Percentiles rank a stretch among this genome's conserved stretches.
Evolutionary conservation across 1,284 basidiomycete species (phyloP).

Genomic region (Moesziomyces globuligerus): DNA sequence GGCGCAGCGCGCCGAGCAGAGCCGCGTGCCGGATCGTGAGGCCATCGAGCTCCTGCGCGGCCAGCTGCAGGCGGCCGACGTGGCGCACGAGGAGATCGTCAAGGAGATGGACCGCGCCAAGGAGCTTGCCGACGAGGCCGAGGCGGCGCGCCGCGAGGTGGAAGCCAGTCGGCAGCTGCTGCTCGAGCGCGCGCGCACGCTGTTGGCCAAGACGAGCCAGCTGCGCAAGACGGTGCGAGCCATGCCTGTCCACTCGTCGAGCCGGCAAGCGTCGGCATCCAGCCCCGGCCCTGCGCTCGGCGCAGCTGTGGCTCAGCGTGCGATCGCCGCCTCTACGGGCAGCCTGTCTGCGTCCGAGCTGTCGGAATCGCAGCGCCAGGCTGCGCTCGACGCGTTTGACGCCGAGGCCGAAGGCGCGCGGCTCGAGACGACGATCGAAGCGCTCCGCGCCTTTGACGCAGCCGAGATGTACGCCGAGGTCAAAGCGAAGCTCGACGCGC

Average conservation of each 20-base stretch:
- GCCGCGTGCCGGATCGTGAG: conserved; percentile 35
- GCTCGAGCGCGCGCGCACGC: conserved; percentile 34
- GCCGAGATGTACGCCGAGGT: conserved; percentile 82
- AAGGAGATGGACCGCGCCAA: conserved; percentile 54
- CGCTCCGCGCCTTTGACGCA: conserved; percentile 75
- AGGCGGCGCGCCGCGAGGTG: conserved; percentile 39
- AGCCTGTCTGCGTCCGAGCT: conserved; percentile 36
- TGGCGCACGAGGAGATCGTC: conserved; percentile 57
- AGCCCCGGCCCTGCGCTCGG: conserved; percentile 4
- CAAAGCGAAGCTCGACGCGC: conserved; percentile 75
- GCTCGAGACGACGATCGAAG: conserved; percentile 68
- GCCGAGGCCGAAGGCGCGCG: conserved; percentile 31
- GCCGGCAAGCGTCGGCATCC: conserved; percentile 34
- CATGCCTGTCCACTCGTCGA: conserved; percentile 53
- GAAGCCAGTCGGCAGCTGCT: conserved; percentile 49
- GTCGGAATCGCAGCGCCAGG: conserved; percentile 48
- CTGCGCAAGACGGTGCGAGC: conserved; percentile 44
- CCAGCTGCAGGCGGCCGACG: conserved; percentile 60
- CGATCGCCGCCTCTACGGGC: conserved; percentile 35
- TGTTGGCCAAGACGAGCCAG: conserved; percentile 37
- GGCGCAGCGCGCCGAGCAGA: conserved; percentile 23
- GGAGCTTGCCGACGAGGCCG: conserved; percentile 47
- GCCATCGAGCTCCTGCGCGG: conserved; percentile 51
- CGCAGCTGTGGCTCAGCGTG: conserved; percentile 32
- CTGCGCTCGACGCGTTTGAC: conserved; percentile 51